Percentiles rank a stretch among this genome's conserved stretches.
These are phyloP conservation scores for Aspergillus ellipticus DNA, from an alignment of 495 filamentous ascomycete species.

Conservation along the genomic window DNA sequence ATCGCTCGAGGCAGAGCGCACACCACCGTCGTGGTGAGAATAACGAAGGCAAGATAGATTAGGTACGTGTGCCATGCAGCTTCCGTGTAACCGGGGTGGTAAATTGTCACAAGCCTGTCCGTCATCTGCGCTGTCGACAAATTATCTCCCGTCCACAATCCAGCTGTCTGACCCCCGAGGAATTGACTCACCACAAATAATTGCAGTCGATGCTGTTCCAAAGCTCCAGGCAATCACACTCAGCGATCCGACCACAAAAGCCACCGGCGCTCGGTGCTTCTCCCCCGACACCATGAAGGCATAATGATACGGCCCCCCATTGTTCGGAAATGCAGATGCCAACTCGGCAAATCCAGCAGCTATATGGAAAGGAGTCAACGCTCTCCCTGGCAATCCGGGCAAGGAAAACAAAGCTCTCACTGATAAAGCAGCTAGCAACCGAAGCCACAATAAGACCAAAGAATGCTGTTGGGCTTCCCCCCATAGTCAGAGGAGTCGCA, in stretches of 20 bases:
- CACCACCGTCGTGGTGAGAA: constrained; percentile 2
- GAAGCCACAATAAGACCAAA: constrained; percentile 14
- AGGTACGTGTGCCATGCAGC: constrained; percentile 23
- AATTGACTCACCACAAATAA: constrained; percentile 10
- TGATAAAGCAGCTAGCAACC: constrained; percentile 12
- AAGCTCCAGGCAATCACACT: constrained; percentile 19
- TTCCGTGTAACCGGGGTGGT: constrained; percentile 16
- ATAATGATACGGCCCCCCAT: constrained; percentile 48
- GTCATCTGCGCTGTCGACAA: constrained; percentile 13
- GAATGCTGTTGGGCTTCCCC: constrained; percentile 15
- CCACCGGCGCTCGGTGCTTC: constrained; percentile 13
- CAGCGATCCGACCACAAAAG: constrained; percentile 28
- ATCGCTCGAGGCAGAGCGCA: neutral
- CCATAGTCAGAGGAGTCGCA: constrained; percentile 11
- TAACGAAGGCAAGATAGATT: constrained; percentile 14
- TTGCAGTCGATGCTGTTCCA: constrained; percentile 13
- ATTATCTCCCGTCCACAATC: neutral
- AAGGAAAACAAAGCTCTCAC: neutral
- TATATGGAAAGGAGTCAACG: constrained; percentile 8
- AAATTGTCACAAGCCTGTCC: constrained; percentile 15
- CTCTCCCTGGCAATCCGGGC: neutral
- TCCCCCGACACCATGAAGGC: constrained; percentile 29
- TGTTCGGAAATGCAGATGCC: constrained; percentile 43
- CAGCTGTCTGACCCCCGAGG: neutral
- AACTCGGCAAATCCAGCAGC: constrained; percentile 45